A percentile compares a stretch with the other conserved stretches of the same genome.
Conservation (phyloP, 2,329 filamentous ascomycete genomes). For the Pseudogymnoascus sp. region DNA sequence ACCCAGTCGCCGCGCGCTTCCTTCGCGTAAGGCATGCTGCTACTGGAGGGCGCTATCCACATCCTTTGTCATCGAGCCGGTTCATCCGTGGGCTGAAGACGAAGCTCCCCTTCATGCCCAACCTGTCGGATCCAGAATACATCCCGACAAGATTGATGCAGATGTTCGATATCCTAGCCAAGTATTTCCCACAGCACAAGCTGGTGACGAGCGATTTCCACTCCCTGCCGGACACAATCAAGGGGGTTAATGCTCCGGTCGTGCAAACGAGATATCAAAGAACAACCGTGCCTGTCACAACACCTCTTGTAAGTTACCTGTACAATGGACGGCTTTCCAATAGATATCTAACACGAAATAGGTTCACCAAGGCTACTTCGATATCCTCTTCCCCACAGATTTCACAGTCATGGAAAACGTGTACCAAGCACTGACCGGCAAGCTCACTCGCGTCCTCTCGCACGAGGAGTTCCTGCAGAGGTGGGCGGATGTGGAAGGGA, state of each 20-base stretch:
- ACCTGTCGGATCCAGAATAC: conserved; percentile 80
- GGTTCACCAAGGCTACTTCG: conserved; percentile 98
- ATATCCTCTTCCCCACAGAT: conserved; percentile 96
- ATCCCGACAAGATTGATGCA: conserved; percentile 92
- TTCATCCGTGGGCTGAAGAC: conserved; percentile 54
- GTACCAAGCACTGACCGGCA: conserved; percentile 88
- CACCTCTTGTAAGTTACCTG: conserved; percentile 67
- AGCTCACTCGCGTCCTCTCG: conserved; percentile 74
- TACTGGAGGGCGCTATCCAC: conserved; percentile 54
- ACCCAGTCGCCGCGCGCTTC: conserved; percentile 77
- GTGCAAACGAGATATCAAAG: conserved; percentile 91
- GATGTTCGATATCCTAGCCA: conserved; percentile 87
- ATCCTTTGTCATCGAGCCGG: conserved; percentile 49
- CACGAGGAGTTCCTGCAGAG: conserved; percentile 87
- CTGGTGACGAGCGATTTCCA: conserved; percentile 89
- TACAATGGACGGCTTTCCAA: background rate
- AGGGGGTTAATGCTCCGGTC: conserved; percentile 84
- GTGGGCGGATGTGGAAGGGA: conserved; percentile 89
- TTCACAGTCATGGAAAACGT: conserved; percentile 86
- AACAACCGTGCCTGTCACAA: conserved; percentile 80
- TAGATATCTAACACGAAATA: conserved; percentile 30
- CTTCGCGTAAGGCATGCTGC: conserved; percentile 78
- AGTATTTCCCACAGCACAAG: conserved; percentile 83
- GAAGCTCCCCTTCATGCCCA: conserved; percentile 63
- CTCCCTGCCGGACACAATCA: conserved; percentile 72